phyloP scores from a whole-genome alignment of 2,329 filamentous ascomycete species.

The Aspergillus japonicus region DNA sequence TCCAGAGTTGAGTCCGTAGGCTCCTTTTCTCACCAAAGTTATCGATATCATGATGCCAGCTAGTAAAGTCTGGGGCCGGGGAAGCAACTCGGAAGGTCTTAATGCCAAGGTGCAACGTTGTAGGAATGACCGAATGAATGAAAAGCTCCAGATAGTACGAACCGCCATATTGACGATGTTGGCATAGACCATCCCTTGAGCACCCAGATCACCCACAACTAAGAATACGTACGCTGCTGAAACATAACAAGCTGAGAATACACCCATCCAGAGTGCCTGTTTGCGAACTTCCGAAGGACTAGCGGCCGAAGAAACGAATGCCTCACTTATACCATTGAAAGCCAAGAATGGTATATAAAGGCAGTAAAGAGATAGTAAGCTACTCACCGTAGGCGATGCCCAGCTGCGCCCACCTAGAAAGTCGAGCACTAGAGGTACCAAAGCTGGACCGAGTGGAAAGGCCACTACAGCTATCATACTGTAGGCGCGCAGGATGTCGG shows the following conservation, averaged over 20 bases:
- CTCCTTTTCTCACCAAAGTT: constrained; percentile 33
- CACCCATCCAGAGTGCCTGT: constrained; percentile 82
- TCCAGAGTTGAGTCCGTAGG: constrained; percentile 12
- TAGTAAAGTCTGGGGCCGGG: constrained; percentile 46
- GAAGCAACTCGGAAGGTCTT: constrained; percentile 44
- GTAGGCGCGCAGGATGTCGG: constrained; percentile 67
- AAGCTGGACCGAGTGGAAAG: constrained; percentile 68
- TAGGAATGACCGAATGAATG: constrained; percentile 71
- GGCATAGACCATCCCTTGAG: constrained; percentile 76
- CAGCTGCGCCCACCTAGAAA: constrained; percentile 76
- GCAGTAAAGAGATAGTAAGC: constrained; percentile 76
- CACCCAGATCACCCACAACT: constrained; percentile 66
- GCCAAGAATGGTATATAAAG: constrained; percentile 92
- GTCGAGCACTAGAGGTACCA: constrained; percentile 70
- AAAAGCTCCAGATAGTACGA: constrained; percentile 75
- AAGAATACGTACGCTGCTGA: constrained; percentile 73
- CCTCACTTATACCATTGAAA: constrained; percentile 86
- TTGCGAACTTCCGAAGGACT: constrained; percentile 68
- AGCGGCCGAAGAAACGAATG: constrained; percentile 87
- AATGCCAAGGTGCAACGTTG: constrained; percentile 45
- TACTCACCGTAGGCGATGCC: constrained; percentile 69
- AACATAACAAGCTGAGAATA: constrained; percentile 75
- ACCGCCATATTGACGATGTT: constrained; percentile 89
- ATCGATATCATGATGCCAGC: constrained; percentile 48
- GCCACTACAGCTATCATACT: constrained; percentile 68